phyloP scores from a whole-genome alignment of 768 basidiomycete species.

The Podaxis sp. region DNA sequence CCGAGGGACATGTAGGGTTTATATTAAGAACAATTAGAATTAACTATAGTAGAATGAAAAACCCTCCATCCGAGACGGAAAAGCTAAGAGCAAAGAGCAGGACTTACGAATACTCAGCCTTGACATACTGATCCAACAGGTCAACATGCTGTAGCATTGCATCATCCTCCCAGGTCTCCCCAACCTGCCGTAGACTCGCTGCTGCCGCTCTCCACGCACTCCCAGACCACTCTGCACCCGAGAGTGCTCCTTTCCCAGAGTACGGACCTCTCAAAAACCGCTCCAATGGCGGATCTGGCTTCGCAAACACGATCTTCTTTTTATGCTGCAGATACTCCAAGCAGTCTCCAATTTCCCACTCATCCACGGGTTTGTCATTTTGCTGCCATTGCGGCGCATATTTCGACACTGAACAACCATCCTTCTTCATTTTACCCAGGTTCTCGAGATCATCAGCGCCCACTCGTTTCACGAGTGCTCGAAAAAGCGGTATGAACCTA shows the following conservation, averaged over 20 bases:
- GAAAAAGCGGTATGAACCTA: not conserved
- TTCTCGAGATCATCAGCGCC: conserved; percentile 1
- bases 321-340: conserved; percentile 9
- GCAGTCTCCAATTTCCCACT: conserved; percentile 1
- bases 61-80: not conserved
- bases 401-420: not conserved
- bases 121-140: conserved; percentile 44
- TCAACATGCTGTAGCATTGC: conserved; percentile 47
- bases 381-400: conserved; percentile 9
- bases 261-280: conserved; percentile 37
- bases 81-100: not conserved
- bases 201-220: conserved; percentile 61
- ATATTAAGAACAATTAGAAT: not conserved
- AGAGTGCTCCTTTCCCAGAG: conserved; percentile 44
- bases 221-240: conserved; percentile 74
- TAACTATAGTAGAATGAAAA: not conserved
- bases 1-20: not conserved
- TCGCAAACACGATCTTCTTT: conserved; percentile 3
- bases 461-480: conserved; percentile 5
- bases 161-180: conserved; percentile 46
- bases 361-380: conserved; percentile 1
- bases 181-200: conserved; percentile 41
- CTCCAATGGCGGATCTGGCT: conserved; percentile 5
- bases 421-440: not conserved
- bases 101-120: conserved; percentile 13